phyloP scores from a whole-genome alignment of 306 rosid species.

The Senna tora region DNA sequence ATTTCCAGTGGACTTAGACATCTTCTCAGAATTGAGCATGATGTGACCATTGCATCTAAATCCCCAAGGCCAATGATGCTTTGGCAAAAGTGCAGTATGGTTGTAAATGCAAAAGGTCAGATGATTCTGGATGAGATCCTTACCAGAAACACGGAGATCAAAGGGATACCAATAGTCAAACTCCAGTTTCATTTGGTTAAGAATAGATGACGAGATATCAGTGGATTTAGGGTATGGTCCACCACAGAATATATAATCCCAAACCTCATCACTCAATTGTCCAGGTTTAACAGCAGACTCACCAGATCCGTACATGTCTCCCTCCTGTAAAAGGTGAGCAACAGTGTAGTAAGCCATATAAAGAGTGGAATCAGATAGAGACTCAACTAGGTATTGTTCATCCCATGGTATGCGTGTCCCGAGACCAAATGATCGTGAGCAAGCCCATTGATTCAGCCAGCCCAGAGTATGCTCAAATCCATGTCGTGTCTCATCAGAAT shows the following conservation, averaged over 20 bases:
- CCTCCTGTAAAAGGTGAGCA: slow-evolving; percentile 72
- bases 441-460: slow-evolving; percentile 98
- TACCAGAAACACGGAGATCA: slow-evolving; percentile 94
- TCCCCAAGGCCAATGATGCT: slow-evolving; percentile 85
- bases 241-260: slow-evolving; percentile 82
- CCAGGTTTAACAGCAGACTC: slow-evolving; percentile 63
- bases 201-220: slow-evolving; percentile 56
- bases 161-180: slow-evolving; percentile 98
- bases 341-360: slow-evolving; percentile 96
- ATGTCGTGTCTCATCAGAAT: slow-evolving; percentile 80
- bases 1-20: slow-evolving; percentile 97
- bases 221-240: slow-evolving; percentile 72
- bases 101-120: slow-evolving; percentile 84
- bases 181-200: slow-evolving; percentile 78
- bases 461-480: slow-evolving; percentile 90
- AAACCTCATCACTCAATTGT: slow-evolving; percentile 82
- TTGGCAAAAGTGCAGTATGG: slow-evolving; percentile 77
- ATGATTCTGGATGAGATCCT: slow-evolving; percentile 93
- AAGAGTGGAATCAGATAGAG: slow-evolving; percentile 88
- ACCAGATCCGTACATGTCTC: slow-evolving; percentile 69
- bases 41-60: slow-evolving; percentile 92
- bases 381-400: slow-evolving; percentile 81
- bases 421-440: slow-evolving; percentile 93
- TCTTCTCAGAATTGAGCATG: slow-evolving; percentile 87
- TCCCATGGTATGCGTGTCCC: slow-evolving; percentile 98